phyloP scores from a whole-genome alignment of 2,329 filamentous ascomycete genomes.

The Harringtonia lauricola region DNA sequence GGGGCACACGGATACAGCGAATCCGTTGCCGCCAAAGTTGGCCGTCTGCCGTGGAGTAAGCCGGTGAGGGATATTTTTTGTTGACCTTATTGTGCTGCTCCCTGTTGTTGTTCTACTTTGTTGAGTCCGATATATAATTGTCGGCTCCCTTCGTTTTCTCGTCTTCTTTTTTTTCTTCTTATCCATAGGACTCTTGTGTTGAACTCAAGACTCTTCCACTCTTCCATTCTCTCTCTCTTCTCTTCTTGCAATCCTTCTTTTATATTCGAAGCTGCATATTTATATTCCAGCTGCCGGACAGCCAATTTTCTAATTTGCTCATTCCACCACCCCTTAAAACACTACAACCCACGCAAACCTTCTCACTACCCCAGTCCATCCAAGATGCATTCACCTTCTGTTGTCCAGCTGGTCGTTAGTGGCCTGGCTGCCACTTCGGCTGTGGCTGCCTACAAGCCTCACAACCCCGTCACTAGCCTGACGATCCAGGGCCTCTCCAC shows the following conservation, averaged over 20 bases:
- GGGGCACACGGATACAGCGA: no score
- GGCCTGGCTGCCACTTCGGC: slow-evolving; percentile 20
- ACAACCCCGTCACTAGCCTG: slow-evolving; percentile 10
- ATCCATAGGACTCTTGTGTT: neutral
- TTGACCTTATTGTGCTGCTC: no score
- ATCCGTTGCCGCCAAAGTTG: no score
- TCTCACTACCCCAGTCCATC: slow-evolving; percentile 1
- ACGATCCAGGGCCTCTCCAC: slow-evolving; percentile 14
- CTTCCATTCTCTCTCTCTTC: slow-evolving; percentile 2
- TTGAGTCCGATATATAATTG: neutral
- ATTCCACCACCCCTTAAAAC: neutral
- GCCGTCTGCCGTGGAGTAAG: no score
- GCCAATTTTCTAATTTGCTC: slow-evolving; percentile 8
- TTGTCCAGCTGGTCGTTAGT: slow-evolving; percentile 18
- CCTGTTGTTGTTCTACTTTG: neutral
- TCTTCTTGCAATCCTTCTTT: neutral
- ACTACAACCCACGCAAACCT: slow-evolving; percentile 5
- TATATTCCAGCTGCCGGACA: slow-evolving; percentile 18
- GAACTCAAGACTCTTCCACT: slow-evolving; percentile 1
- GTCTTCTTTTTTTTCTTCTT: neutral
- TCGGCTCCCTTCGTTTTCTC: neutral
- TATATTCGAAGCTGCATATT: slow-evolving; percentile 7
- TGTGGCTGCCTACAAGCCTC: slow-evolving; percentile 17
- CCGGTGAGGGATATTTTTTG: no score
- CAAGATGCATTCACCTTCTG: slow-evolving; percentile 20